Evolutionary conservation across 306 rosid species (phyloP), one percentile per base, ranked within the genome.

Genomic region (Trifolium dubium): DNA sequence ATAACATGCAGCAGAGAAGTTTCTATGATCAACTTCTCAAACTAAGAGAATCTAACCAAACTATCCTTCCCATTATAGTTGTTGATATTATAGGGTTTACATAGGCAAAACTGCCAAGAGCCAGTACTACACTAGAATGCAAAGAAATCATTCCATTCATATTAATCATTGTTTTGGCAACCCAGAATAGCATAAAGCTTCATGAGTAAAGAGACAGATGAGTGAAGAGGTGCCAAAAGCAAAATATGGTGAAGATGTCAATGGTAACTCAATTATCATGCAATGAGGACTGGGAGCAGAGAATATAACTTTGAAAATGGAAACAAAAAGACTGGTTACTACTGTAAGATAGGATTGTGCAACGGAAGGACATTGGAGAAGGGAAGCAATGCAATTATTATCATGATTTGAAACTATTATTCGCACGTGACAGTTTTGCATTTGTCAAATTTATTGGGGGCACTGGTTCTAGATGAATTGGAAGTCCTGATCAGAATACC

Each of bases 21-120:
- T 75, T 55, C 39, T 43, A 29, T 31, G 56, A 80, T 69, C 61
- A 62, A 12, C 56, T 54, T 80, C 54, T 64, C 56, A 80, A 40
- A 66, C 46, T 8, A 43, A 53, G 12, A 41, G 50, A 37, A 63
- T 59, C 46, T 47, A 15, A 74, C 54, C 65, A 23, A 23, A 23
- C 23, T 23, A 73, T 51, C 75, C 35, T 43, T 63, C 64, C 37
- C 40, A 23, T 43, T 73, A 67, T 47, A 78, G 41, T 63, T 46
- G 70, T 32, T 44, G 15, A 56, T 44, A 40, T 67, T 56, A 55
- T 32, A 32, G 1, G 68, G 71, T 8, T 49, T 19, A 13, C 46
- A 74, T 11, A 32, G 10, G 59, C 30, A 34, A 62, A 62, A 11
- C 41, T 66, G 18, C 28, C 11, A 49, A 63, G 40, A 34, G 50